Percentiles rank a stretch among this genome's conserved stretches.
These are phyloP conservation scores for Brassica napus DNA, from an alignment of 345 rosid species.

Conservation along the genomic window Da-Ae NC_063451.1:39928001-39928500, in stretches of 20 bases:
- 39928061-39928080: too few relatives aligned
- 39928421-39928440: constrained; percentile 23
- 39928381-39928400: constrained; percentile 8
- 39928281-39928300: constrained; percentile 11
- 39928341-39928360: constrained; percentile 9
- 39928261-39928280: neutral
- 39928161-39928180: too few relatives aligned
- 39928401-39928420: constrained; percentile 17
- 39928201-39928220: neutral
- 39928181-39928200: neutral
- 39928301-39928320: neutral
- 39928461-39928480: neutral
- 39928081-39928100: too few relatives aligned
- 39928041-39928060: too few relatives aligned
- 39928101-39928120: too few relatives aligned
- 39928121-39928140: too few relatives aligned
- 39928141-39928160: too few relatives aligned
- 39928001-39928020: too few relatives aligned
- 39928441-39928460: constrained; percentile 1
- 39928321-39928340: constrained; percentile 11
- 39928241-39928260: neutral
- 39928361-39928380: constrained; percentile 18
- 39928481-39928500: constrained; percentile 50
- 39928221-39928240: constrained; percentile 10
- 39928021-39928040: too few relatives aligned